These are phyloP conservation scores for Rhododendron molle DNA, from an alignment of 148 eudicot genomes.

Conservation along the genomic window DNA sequence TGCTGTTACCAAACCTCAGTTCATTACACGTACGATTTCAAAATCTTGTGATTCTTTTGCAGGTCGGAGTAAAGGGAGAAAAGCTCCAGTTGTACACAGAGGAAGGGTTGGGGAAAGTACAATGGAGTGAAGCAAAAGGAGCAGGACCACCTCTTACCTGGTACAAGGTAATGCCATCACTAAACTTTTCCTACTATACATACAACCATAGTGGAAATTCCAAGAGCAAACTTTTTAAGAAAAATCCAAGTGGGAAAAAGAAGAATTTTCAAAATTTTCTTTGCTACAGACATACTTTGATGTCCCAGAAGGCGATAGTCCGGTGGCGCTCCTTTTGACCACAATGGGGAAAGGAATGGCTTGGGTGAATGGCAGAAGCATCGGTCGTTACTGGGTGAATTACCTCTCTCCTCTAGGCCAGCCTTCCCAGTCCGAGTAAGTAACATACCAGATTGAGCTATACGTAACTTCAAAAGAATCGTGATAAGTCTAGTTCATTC, in stretches of 20 bases:
- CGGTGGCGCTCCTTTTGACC: constrained; percentile 54
- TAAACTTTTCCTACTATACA: not conserved
- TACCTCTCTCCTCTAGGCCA: constrained; percentile 44
- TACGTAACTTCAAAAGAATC: not conserved
- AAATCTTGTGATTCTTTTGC: not conserved
- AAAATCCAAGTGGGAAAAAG: not conserved
- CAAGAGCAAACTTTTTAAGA: not conserved
- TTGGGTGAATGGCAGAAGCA: constrained; percentile 72
- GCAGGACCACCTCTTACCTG: constrained; percentile 52
- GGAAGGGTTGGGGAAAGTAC: constrained; percentile 48
- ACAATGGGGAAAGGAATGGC: constrained; percentile 73
- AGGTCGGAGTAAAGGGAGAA: constrained; percentile 72
- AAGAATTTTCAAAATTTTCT: no score
- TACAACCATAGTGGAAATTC: not conserved
- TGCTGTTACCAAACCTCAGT: not conserved
- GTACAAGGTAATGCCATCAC: constrained; percentile 58
- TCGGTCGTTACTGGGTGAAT: constrained; percentile 80
- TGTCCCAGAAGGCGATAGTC: constrained; percentile 66
- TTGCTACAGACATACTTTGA: constrained; percentile 60
- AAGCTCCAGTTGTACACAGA: constrained; percentile 46
- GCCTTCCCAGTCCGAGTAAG: constrained; percentile 86
- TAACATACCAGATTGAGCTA: not conserved
- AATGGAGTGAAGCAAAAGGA: constrained; percentile 50
- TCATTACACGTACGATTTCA: not conserved
- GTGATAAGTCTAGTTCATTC: not conserved